A percentile compares a stretch with the other conserved stretches of the same genome.
Conservation (phyloP, 257 asterid species). For the Phtheirospermum japonicum region DNA sequence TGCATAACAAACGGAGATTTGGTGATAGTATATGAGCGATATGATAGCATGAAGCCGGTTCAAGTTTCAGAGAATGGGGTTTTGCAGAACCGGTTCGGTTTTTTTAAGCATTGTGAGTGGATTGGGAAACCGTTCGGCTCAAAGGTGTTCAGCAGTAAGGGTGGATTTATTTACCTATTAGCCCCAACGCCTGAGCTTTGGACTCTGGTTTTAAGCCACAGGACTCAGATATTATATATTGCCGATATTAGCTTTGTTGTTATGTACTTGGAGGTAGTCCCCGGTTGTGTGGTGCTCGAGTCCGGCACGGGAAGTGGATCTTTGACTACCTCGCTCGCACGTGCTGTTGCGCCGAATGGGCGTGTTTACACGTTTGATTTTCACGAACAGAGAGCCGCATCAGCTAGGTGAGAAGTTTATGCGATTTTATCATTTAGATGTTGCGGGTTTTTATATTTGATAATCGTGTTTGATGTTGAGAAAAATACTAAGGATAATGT, state of each 20-base stretch:
- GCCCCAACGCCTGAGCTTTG: conserved; percentile 97
- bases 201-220: conserved; percentile 93
- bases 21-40: conserved; percentile 79
- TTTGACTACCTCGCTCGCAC: conserved; percentile 79
- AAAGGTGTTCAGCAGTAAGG: conserved; percentile 73
- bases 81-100: conserved; percentile 83
- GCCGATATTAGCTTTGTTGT: conserved; percentile 93
- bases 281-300: conserved; percentile 91
- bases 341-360: conserved; percentile 81
- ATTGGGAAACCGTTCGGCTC: conserved; percentile 88
- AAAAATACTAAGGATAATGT: no score
- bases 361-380: conserved; percentile 91
- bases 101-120: conserved; percentile 88
- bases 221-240: conserved; percentile 93
- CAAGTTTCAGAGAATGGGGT: conserved; percentile 56
- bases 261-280: conserved; percentile 82
- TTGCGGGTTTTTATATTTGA: not conserved
- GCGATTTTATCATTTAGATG: not conserved
- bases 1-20: conserved; percentile 66
- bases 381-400: conserved; percentile 92
- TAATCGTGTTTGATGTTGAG: not conserved
- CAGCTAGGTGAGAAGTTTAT: conserved; percentile 62
- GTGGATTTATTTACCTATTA: conserved; percentile 73
- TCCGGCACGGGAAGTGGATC: conserved; percentile 99
- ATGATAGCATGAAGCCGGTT: conserved; percentile 77